These are phyloP conservation scores for Saccharomycopsis malanga DNA, from an alignment of 805 yeast species.

Conservation along the genomic window DNA sequence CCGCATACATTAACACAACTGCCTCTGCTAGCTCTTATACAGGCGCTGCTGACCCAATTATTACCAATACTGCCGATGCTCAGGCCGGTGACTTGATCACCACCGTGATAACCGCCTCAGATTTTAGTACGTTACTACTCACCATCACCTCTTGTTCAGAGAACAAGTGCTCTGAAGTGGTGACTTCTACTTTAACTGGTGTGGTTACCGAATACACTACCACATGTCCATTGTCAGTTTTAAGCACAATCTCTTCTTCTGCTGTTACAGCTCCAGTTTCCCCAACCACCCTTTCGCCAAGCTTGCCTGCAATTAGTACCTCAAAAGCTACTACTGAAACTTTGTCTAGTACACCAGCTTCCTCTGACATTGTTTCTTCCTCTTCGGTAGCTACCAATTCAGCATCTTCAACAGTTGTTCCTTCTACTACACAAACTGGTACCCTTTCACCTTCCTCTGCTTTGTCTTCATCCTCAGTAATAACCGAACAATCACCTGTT, in stretches of 20 bases:
- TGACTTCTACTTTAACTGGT: constrained; percentile 6
- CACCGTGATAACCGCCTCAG: constrained; percentile 2
- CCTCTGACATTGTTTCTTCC: constrained; percentile 1
- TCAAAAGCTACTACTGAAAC: constrained; percentile 7
- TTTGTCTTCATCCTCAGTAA: background rate
- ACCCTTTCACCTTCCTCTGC: background rate
- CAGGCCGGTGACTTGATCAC: background rate
- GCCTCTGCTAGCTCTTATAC: background rate
- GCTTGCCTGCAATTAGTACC: constrained; percentile 3
- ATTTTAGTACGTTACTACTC: constrained; percentile 11
- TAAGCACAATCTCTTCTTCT: constrained; percentile 2
- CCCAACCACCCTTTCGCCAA: constrained; percentile 2
- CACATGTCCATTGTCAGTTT: constrained; percentile 15
- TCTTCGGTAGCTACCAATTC: background rate
- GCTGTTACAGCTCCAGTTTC: constrained; percentile 7
- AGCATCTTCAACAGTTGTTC: background rate
- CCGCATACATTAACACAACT: background rate
- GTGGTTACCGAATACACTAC: constrained; percentile 18
- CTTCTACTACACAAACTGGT: constrained; percentile 3
- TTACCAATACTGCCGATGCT: constrained; percentile 4
- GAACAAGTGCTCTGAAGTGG: constrained; percentile 4
- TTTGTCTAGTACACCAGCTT: constrained; percentile 2
- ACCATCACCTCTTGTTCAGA: constrained; percentile 21
- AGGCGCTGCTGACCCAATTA: background rate
- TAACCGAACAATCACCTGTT: background rate